phyloP scores from a whole-genome alignment of 2,329 filamentous ascomycete species.

The Trichoderma koningiopsis region DNA sequence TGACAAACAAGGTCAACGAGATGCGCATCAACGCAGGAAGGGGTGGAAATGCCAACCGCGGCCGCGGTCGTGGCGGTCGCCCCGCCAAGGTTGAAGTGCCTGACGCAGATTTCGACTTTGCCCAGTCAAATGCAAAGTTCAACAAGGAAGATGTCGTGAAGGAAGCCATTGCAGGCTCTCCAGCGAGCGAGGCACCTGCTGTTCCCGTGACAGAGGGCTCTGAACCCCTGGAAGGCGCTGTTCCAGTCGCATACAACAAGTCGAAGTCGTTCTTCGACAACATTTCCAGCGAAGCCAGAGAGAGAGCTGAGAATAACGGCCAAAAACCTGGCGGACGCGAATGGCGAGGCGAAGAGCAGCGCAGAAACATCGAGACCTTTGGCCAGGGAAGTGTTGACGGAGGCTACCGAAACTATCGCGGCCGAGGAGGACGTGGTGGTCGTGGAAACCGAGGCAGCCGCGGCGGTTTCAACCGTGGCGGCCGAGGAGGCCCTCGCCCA shows the following conservation, averaged over 20 bases:
- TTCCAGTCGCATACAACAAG: conserved; percentile 73
- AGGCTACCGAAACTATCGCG: conserved; percentile 74
- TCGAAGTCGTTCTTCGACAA: conserved; percentile 94
- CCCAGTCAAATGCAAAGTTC: conserved; percentile 53
- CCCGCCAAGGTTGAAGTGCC: conserved; percentile 79
- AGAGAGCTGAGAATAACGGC: conserved; percentile 73
- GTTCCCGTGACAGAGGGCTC: conserved; percentile 42
- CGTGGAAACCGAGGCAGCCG: conserved; percentile 45
- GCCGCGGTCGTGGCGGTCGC: conserved; percentile 53
- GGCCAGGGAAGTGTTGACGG: conserved; percentile 94
- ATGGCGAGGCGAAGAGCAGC: conserved; percentile 90
- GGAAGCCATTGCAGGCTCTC: conserved; percentile 82
- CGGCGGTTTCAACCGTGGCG: conserved; percentile 45
- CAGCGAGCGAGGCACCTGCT: conserved; percentile 56
- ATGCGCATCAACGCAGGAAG: conserved; percentile 68
- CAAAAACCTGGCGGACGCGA: conserved; percentile 77
- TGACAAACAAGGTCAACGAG: conserved; percentile 74
- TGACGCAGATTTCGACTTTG: conserved; percentile 89
- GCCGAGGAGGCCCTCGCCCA: conserved; percentile 42
- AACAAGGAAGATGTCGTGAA: conserved; percentile 67
- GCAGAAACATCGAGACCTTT: conserved; percentile 96
- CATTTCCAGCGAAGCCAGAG: conserved; percentile 90
- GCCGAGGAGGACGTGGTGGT: conserved; percentile 75
- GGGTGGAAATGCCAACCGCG: conserved; percentile 50
- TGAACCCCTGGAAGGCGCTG: conserved; percentile 46